A percentile compares a stretch with the other conserved stretches of the same genome.
Conservation (phyloP, 306 rosid genomes). For the Citrullus amarus region DNA sequence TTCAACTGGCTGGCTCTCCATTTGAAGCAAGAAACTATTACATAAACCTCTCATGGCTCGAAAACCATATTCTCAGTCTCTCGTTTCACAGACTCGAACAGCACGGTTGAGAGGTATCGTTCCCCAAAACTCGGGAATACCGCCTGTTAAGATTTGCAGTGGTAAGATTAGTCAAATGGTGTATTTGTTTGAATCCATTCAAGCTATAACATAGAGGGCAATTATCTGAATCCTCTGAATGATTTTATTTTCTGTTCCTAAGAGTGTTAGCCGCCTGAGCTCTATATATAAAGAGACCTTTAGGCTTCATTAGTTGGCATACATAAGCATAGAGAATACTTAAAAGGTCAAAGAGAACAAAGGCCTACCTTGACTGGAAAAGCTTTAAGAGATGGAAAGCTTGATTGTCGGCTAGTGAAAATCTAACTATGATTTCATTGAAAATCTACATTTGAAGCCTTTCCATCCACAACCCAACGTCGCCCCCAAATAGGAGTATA, state of each 20-base stretch:
- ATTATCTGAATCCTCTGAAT: not conserved
- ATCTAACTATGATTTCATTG: not conserved
- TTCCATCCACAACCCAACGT: no score
- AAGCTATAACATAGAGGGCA: not conserved
- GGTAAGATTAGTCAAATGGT: not conserved
- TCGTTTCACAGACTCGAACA: slow-evolving; percentile 8
- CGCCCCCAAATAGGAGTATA: no score
- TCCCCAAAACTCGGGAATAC: slow-evolving; percentile 8
- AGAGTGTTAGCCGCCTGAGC: not conserved
- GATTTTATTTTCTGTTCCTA: not conserved
- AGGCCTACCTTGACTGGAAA: no score
- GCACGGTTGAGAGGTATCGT: not conserved
- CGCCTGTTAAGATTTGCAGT: slow-evolving; percentile 5
- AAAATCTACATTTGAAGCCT: no score
- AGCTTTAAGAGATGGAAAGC: no score
- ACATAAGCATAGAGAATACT: no score
- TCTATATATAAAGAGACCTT: no score
- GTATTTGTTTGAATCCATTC: not conserved
- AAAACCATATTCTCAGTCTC: slow-evolving; percentile 1
- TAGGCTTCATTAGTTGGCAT: no score
- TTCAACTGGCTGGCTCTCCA: slow-evolving; percentile 1
- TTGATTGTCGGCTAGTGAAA: no score
- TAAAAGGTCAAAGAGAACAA: no score
- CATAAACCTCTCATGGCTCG: slow-evolving; percentile 1
- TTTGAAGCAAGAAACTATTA: not conserved